Conservation (phyloP, 2,329 filamentous ascomycete species). For the Fusarium ramigenum region DNA sequence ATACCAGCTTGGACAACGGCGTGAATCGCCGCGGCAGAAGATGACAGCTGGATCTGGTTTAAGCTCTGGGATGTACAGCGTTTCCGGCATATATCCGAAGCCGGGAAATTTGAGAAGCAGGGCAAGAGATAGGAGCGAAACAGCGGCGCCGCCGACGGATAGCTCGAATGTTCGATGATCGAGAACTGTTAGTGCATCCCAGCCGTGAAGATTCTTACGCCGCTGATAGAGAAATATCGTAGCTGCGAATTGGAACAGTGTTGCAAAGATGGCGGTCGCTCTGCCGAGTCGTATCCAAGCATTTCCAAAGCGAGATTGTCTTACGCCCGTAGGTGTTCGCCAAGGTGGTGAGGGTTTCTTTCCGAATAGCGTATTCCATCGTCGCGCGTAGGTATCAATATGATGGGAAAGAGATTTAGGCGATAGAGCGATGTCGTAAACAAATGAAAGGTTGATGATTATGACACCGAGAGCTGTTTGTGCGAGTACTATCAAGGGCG, state of each 20-base stretch:
- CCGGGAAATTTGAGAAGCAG: constrained; percentile 14
- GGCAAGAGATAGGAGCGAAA: constrained; percentile 1
- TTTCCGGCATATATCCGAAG: neutral
- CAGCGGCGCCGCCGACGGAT: neutral
- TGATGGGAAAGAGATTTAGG: neutral
- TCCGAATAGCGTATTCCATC: constrained; percentile 9
- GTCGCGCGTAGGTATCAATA: neutral
- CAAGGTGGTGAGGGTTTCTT: neutral
- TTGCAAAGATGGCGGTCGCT: neutral
- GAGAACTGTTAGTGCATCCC: constrained; percentile 1
- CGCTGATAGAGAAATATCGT: constrained; percentile 14
- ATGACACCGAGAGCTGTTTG: constrained; percentile 3
- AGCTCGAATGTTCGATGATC: constrained; percentile 23
- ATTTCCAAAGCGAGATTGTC: neutral
- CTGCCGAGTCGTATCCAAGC: neutral
- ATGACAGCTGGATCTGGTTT: neutral
- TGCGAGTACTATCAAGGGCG: neutral
- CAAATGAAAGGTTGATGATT: neutral
- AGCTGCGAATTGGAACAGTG: constrained; percentile 6
- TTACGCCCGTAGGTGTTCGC: accelerated
- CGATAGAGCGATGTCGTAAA: neutral
- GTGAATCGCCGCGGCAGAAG: constrained; percentile 8
- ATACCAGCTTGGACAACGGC: constrained; percentile 9
- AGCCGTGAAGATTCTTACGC: neutral
- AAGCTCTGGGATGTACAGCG: neutral